These are phyloP conservation scores for Filobasidium uniguttulatum DNA, from an alignment of 1,284 basidiomycete species.

Conservation along the genomic window DNA sequence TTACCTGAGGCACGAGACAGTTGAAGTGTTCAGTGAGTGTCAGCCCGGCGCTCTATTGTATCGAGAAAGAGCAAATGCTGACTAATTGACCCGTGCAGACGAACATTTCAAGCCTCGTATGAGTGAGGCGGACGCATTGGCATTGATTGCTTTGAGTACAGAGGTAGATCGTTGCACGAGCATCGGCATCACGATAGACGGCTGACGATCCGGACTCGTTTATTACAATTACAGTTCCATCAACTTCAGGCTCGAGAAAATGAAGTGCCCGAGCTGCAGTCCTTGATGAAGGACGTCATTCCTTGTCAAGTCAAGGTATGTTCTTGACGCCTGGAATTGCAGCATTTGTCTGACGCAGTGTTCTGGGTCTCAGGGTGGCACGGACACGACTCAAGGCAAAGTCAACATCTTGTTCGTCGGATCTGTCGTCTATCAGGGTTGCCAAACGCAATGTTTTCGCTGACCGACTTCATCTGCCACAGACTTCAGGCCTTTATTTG, in stretches of 20 bases:
- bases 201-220: not conserved
- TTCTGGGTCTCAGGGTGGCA: constrained; percentile 47
- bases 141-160: constrained; percentile 74
- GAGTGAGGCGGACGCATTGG: constrained; percentile 86
- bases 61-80: not conserved
- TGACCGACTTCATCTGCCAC: not conserved
- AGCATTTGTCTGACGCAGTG: constrained; percentile 4
- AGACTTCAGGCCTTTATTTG: constrained; percentile 80
- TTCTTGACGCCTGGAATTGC: not conserved
- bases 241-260: constrained; percentile 89
- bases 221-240: constrained; percentile 53
- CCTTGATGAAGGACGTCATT: constrained; percentile 49
- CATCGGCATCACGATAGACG: too few species aligned
- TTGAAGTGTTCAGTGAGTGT: constrained; percentile 66
- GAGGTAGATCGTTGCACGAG: constrained; percentile 68
- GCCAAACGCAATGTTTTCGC: not conserved
- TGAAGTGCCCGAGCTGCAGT: constrained; percentile 71
- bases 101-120: constrained; percentile 65
- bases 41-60: not conserved
- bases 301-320: constrained; percentile 57
- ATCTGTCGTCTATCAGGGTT: not conserved
- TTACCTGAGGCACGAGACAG: constrained; percentile 76
- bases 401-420: constrained; percentile 64
- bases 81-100: constrained; percentile 32
- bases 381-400: constrained; percentile 70